These are phyloP conservation scores for Stephania cephalantha DNA, from an alignment of 164 flowering plant genomes.

Conservation along the genomic window DNA sequence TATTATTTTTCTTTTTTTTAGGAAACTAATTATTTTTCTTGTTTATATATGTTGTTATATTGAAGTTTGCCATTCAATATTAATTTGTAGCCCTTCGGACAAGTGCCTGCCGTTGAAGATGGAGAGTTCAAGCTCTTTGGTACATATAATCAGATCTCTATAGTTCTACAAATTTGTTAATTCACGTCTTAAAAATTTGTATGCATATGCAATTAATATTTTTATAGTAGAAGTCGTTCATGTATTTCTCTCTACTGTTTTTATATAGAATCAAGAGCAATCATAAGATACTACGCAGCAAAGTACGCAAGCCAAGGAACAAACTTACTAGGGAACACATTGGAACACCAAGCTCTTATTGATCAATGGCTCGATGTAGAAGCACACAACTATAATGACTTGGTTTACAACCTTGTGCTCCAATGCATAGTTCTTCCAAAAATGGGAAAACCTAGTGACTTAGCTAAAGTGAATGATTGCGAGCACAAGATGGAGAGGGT, in stretches of 20 bases:
- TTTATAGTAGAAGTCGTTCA: too few relatives aligned
- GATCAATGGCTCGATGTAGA: conserved; percentile 90
- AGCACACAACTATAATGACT: conserved; percentile 56
- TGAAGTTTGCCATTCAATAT: neutral
- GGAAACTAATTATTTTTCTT: too few relatives aligned
- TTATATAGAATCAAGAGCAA: conserved; percentile 64
- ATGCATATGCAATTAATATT: too few relatives aligned
- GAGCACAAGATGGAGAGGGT: conserved; percentile 51
- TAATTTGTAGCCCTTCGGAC: conserved; percentile 27
- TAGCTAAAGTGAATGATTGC: conserved; percentile 24
- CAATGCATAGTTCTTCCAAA: conserved; percentile 47
- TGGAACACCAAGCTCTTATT: conserved; percentile 58
- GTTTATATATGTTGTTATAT: neutral
- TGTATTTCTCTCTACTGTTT: neutral
- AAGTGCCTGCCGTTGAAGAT: conserved; percentile 30
- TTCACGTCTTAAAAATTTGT: too few relatives aligned
- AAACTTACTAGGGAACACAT: conserved; percentile 43
- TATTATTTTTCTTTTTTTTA: too few relatives aligned
- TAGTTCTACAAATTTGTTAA: neutral
- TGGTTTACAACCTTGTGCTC: conserved; percentile 37
- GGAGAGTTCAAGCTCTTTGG: conserved; percentile 31
- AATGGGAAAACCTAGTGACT: conserved; percentile 38
- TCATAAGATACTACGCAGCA: conserved; percentile 57
- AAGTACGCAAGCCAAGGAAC: conserved; percentile 44
- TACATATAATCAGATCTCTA: neutral